phyloP scores from a whole-genome alignment of 371 early-diverging fungal species.

The Actinomortierella ambigua region DNA sequence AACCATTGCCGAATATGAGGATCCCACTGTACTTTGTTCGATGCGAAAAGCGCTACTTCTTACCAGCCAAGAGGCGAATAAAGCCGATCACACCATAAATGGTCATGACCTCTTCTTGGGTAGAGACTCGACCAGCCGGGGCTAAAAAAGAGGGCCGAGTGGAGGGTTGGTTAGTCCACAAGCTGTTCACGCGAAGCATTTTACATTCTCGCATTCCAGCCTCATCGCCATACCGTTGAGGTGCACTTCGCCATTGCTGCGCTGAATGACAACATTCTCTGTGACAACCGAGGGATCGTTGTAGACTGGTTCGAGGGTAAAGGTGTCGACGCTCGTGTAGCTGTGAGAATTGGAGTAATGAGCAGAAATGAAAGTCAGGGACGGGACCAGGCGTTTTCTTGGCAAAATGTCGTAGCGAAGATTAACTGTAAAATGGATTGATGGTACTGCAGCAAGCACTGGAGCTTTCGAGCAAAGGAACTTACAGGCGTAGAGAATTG shows the following conservation, averaged over 20 bases:
- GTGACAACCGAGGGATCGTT: conserved; percentile 44
- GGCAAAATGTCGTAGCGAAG: conserved; percentile 9
- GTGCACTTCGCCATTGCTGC: conserved; percentile 27
- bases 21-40: no score
- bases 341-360: background rate
- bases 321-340: conserved; percentile 13
- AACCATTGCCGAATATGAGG: no score
- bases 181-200: conserved; percentile 4
- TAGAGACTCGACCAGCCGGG: conserved; percentile 7
- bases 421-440: conserved; percentile 13
- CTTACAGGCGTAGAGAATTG: conserved; percentile 42
- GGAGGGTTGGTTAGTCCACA: conserved; percentile 48
- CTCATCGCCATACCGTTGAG: conserved; percentile 26
- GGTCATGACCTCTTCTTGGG: conserved; percentile 36
- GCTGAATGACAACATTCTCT: conserved; percentile 41
- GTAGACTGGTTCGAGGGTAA: conserved; percentile 32
- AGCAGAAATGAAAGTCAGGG: background rate
- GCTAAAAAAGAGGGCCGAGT: background rate
- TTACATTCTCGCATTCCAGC: background rate
- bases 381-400: background rate
- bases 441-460: background rate
- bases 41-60: no score
- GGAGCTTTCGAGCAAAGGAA: background rate
- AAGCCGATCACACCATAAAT: conserved; percentile 75
- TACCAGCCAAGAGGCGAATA: conserved; percentile 71